Percentiles rank a stretch among this genome's conserved stretches.
phyloP scores from a whole-genome alignment of 345 rosid genomes.

The Linum lewisii region DNA sequence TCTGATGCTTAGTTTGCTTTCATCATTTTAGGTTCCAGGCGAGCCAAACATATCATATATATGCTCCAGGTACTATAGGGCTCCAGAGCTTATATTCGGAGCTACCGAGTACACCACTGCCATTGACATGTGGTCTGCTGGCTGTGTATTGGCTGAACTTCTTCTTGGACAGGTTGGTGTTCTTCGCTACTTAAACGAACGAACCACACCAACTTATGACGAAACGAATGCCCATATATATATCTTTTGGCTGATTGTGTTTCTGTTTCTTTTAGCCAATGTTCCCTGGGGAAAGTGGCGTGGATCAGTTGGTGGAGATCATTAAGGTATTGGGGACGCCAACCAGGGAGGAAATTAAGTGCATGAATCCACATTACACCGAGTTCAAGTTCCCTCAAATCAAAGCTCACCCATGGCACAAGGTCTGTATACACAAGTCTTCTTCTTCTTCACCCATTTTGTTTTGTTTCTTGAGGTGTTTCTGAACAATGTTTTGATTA shows the following conservation, averaged over 20 bases:
- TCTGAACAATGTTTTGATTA: not conserved
- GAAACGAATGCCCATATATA: not conserved
- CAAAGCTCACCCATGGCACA: constrained; percentile 99
- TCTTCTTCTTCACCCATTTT: constrained; percentile 7
- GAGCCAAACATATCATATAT: constrained; percentile 97
- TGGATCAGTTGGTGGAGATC: constrained; percentile 95
- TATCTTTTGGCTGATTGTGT: constrained; percentile 11
- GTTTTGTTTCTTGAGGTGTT: not conserved
- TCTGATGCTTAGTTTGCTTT: constrained; percentile 13
- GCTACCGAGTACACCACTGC: constrained; percentile 93
- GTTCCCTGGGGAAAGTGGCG: constrained; percentile 95
- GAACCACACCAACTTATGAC: not conserved
- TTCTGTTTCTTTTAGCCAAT: constrained; percentile 50
- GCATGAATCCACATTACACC: constrained; percentile 96
- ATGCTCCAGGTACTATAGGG: constrained; percentile 95
- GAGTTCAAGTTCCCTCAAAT: constrained; percentile 98
- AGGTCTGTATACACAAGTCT: constrained; percentile 35
- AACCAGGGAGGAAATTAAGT: constrained; percentile 90
- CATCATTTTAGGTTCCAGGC: constrained; percentile 60
- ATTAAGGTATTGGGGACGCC: constrained; percentile 99
- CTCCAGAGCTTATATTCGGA: constrained; percentile 98
- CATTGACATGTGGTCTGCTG: constrained; percentile 97
- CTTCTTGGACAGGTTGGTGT: constrained; percentile 74
- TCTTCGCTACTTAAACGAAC: not conserved
- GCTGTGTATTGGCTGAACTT: constrained; percentile 94